Percentiles rank a stretch among this genome's conserved stretches.
Evolutionary conservation across 345 rosid genomes (phyloP).

Genomic region (Gossypium thurberi): DNA sequence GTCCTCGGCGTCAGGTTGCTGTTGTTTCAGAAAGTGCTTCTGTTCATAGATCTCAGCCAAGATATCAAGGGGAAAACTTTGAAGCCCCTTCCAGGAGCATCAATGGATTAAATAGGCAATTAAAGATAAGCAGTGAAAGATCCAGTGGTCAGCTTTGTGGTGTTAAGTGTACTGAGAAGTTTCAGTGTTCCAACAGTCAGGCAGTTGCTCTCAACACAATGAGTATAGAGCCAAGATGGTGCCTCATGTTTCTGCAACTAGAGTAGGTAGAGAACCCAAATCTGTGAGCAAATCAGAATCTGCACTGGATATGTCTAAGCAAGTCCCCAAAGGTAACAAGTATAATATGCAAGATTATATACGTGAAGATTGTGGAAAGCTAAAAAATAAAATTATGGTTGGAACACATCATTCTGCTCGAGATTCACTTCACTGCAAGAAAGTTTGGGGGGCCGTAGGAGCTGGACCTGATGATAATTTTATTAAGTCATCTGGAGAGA

Average conservation of each 20-base stretch:
- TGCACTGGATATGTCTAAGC: constrained; percentile 51
- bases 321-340: constrained; percentile 45
- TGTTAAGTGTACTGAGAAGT: constrained; percentile 50
- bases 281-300: constrained; percentile 45
- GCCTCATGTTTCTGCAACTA: constrained; percentile 40
- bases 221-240: constrained; percentile 57
- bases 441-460: constrained; percentile 73
- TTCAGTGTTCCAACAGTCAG: constrained; percentile 38
- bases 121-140: constrained; percentile 42
- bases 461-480: constrained; percentile 23
- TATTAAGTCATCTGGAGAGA: constrained; percentile 35
- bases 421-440: constrained; percentile 41
- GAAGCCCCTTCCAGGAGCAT: constrained; percentile 46
- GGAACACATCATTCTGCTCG: constrained; percentile 32
- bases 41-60: constrained; percentile 41
- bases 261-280: constrained; percentile 46
- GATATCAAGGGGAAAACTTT: constrained; percentile 41
- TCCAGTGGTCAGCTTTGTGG: constrained; percentile 38
- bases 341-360: constrained; percentile 41
- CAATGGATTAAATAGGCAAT: constrained; percentile 45
- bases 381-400: constrained; percentile 38
- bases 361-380: constrained; percentile 47
- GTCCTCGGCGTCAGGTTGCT: constrained; percentile 42
- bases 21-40: constrained; percentile 44
- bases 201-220: constrained; percentile 50